These are phyloP conservation scores for Pichia sp. DNA, from an alignment of 1,139 yeast genomes.

Conservation along the genomic window DNA sequence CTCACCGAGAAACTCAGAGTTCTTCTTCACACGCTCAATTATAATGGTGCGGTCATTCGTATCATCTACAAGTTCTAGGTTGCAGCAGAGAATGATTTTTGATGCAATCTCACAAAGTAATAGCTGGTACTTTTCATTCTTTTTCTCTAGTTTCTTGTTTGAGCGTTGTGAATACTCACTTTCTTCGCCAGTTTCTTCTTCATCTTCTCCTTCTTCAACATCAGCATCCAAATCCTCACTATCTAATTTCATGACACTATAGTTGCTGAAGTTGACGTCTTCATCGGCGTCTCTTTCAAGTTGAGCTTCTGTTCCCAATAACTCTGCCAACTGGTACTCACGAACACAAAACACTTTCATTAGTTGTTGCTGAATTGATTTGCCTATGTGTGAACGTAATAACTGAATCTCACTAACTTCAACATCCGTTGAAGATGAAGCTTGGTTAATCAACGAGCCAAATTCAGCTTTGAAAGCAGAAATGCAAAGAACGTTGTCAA, in stretches of 20 bases:
- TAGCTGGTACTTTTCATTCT: constrained; percentile 35
- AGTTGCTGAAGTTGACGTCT: constrained; percentile 48
- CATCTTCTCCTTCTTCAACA: constrained; percentile 18
- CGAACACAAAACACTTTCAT: constrained; percentile 30
- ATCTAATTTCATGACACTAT: constrained; percentile 4
- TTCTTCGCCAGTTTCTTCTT: constrained; percentile 28
- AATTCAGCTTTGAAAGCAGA: constrained; percentile 17
- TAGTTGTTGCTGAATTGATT: constrained; percentile 17
- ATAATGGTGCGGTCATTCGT: constrained; percentile 22
- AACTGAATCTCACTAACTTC: constrained; percentile 1
- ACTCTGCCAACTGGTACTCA: constrained; percentile 34
- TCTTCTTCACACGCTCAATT: constrained; percentile 43
- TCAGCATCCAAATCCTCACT: constrained; percentile 10
- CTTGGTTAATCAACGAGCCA: not conserved
- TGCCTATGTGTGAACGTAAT: constrained; percentile 2
- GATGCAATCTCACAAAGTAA: constrained; percentile 45
- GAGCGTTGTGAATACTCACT: constrained; percentile 13
- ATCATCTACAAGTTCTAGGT: constrained; percentile 37
- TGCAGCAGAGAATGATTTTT: constrained; percentile 45
- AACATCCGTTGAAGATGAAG: not conserved
- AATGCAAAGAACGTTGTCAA: constrained; percentile 13
- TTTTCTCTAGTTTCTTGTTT: constrained; percentile 24
- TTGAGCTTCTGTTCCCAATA: constrained; percentile 36
- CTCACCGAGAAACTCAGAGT: constrained; percentile 45
- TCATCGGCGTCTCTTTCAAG: constrained; percentile 56